Conservation (phyloP, 306 rosid species). For the Luffa acutangula region DNA sequence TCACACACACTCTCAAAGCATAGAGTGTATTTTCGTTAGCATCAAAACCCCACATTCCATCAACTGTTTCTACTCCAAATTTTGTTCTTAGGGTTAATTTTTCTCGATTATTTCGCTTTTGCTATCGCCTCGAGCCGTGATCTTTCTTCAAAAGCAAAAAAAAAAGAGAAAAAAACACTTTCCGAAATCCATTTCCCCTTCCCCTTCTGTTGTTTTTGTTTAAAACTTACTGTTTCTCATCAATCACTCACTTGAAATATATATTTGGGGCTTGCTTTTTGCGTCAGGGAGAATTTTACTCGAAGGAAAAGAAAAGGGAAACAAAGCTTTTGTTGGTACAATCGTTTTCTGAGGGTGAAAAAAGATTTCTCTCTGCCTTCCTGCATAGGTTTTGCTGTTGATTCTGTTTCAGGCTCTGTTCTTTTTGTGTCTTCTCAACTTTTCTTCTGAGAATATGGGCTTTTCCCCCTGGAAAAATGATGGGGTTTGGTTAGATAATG, state of each 20-base stretch:
- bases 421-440: neutral
- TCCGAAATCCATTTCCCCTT: neutral
- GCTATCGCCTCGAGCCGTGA: neutral
- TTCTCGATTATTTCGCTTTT: neutral
- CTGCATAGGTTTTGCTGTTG: neutral
- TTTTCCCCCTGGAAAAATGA: neutral
- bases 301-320: neutral
- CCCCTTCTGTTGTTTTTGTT: neutral
- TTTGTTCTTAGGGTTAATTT: conserved; percentile 2
- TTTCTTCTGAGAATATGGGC: conserved; percentile 2
- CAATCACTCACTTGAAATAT: neutral
- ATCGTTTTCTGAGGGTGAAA: neutral
- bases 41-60: neutral
- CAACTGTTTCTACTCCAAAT: neutral
- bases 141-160: neutral
- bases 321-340: neutral
- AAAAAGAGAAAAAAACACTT: neutral
- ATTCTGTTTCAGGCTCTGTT: neutral
- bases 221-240: neutral
- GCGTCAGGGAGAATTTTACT: neutral
- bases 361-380: neutral
- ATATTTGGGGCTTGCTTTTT: neutral
- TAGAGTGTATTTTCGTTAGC: neutral
- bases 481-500: neutral
- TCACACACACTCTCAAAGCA: neutral